Base-by-base conservation (phyloP, 2,329 filamentous ascomycete species). In the Aureobasidium sp. region DNA sequence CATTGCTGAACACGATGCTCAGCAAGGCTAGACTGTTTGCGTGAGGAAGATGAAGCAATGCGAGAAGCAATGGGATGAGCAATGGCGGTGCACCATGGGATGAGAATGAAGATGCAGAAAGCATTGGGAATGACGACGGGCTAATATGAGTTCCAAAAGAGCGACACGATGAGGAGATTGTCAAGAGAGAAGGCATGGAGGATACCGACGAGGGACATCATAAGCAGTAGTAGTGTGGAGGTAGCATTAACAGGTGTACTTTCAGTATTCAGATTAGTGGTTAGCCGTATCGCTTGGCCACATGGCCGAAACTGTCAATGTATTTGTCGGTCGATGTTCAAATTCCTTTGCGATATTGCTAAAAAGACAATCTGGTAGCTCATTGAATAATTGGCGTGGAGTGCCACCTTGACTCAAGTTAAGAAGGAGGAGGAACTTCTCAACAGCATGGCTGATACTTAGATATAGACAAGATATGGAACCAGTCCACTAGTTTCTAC, bases 401-500 rank as follows among this genome's bases (percentile, higher is more conserved):
- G 29, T 4, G 29, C 29, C 29, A 31, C 29, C 4, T 31, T 31
- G 29, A 31, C 3, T 31, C 29, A 31, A 31, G 20, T 20, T 2
- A 29, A 34, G 14, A 34, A 49, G 17, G 25, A n/a, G 15, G 5
- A 45, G 5, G 20, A 20, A 25, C n/a, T 25, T 45, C 27, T 29
- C 22, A 12, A 42, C n/a, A 3, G n/a, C 4, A 14, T 1, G n/a
- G 41, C 9, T 5, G n/a, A 42, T 3, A 22, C 20, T 12, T 5
- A n/a, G n/a, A n/a, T n/a, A n/a, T n/a, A 15, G 14, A 5, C 25
- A 17, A 5, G 5, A 7, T 9, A 29, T 8, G 14, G 12, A 20
- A 7, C 20, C 34, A 11, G 4, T 1, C 27, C n/a, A 5, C 45
- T 63, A 58, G 49, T 60, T 65, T 34, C 64, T 64, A 22, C 48